A percentile compares a stretch with the other conserved stretches of the same genome.
Evolutionary conservation across 495 filamentous ascomycete genomes (phyloP).

Genomic region (Trichoderma virens): DNA sequence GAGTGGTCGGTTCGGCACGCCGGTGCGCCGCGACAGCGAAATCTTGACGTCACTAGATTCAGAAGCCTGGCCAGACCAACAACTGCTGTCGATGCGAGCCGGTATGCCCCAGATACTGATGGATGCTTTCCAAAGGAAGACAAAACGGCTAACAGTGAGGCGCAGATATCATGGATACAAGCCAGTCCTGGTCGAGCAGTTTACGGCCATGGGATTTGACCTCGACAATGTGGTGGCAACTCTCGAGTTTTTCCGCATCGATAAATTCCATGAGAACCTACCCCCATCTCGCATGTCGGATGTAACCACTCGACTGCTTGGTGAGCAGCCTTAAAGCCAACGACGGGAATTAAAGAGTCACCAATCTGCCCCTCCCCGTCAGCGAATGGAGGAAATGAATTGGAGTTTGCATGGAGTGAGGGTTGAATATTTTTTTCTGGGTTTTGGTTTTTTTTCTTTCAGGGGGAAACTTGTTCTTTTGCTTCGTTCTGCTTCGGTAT

Average conservation of each 20-base stretch:
- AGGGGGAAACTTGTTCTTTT: too few species aligned
- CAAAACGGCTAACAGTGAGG: background rate
- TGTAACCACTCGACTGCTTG: conserved; percentile 75
- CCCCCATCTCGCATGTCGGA: conserved; percentile 80
- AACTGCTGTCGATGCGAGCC: background rate
- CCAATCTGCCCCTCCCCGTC: too few species aligned
- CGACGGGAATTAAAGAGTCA: too few species aligned
- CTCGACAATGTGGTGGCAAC: conserved; percentile 80
- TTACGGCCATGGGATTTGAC: conserved; percentile 89
- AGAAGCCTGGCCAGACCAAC: background rate
- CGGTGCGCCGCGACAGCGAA: conserved; percentile 53
- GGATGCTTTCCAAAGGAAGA: background rate
- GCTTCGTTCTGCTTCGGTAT: too few species aligned
- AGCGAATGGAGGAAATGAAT: too few species aligned
- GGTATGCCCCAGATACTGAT: background rate
- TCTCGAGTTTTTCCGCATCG: conserved; percentile 75
- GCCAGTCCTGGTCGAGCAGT: conserved; percentile 77
- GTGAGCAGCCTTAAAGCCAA: conserved; percentile 59
- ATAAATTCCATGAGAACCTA: conserved; percentile 72
- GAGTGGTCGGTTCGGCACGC: conserved; percentile 88
- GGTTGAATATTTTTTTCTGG: too few species aligned
- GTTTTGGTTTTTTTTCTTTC: too few species aligned
- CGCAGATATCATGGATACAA: conserved; percentile 83
- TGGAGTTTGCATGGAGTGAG: too few species aligned
- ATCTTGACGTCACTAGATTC: background rate